These are phyloP conservation scores for Colletotrichum phormii DNA, from an alignment of 2,329 filamentous ascomycete genomes.

Conservation along the genomic window DNA sequence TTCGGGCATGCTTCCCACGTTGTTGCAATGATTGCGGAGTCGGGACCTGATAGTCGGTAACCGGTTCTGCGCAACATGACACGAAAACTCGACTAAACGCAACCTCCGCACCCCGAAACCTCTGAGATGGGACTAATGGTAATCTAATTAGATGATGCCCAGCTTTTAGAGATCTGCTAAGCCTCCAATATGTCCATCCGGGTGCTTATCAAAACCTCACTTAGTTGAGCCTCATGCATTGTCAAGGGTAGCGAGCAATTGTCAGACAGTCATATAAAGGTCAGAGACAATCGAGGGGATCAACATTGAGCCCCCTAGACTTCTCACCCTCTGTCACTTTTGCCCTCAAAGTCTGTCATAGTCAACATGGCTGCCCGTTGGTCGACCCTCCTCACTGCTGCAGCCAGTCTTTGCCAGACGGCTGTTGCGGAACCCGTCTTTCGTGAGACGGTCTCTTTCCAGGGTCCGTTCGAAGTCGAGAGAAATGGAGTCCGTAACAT, in stretches of 20 bases:
- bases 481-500: conserved; percentile 39
- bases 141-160: conserved; percentile 19
- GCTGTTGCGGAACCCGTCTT: conserved; percentile 11
- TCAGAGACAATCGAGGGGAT: no score
- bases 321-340: neutral
- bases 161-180: neutral
- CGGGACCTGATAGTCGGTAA: conserved; percentile 14
- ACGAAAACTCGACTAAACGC: conserved; percentile 9
- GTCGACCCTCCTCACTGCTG: conserved; percentile 14
- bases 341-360: neutral
- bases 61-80: neutral
- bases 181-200: conserved; percentile 15
- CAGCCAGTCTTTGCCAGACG: conserved; percentile 20
- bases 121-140: neutral
- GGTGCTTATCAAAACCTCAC: conserved; percentile 19
- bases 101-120: neutral
- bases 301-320: no score
- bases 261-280: neutral
- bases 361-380: conserved; percentile 20
- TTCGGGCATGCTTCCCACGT: conserved; percentile 2
- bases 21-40: conserved; percentile 19
- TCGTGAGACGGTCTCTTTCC: conserved; percentile 14
- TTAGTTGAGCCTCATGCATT: conserved; percentile 13
- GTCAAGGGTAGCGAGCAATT: neutral
- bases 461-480: conserved; percentile 33